Evolutionary conservation across 2,329 filamentous ascomycete species (phyloP).

Genomic region (Passalora sequoiae): DNA sequence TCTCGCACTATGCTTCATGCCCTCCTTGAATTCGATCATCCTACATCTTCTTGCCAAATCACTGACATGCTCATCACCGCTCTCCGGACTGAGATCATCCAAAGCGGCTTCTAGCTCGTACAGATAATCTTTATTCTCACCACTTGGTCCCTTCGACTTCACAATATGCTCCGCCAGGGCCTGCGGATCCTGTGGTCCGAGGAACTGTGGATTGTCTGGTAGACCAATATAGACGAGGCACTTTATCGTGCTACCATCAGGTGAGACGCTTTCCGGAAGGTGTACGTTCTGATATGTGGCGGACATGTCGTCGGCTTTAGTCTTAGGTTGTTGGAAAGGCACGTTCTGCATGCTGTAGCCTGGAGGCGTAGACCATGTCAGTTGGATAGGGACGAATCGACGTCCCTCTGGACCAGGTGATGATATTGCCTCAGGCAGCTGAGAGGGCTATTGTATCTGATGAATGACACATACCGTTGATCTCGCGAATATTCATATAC

Average conservation of each 20-base stretch:
- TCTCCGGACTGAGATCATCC: slow-evolving; percentile 65
- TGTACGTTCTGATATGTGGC: slow-evolving; percentile 42
- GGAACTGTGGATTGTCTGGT: slow-evolving; percentile 86
- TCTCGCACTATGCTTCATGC: slow-evolving; percentile 4
- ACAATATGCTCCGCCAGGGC: slow-evolving; percentile 75
- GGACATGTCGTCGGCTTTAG: slow-evolving; percentile 48
- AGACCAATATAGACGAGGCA: slow-evolving; percentile 91
- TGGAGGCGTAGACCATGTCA: too few species aligned
- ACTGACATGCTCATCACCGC: slow-evolving; percentile 75
- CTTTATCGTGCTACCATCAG: slow-evolving; percentile 36
- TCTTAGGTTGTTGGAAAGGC: slow-evolving; percentile 49
- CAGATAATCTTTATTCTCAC: slow-evolving; percentile 85
- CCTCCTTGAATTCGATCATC: slow-evolving; percentile 48
- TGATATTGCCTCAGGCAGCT: too few species aligned
- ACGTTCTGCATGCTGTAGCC: slow-evolving; percentile 88
- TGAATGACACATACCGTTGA: too few species aligned
- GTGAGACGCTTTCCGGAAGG: slow-evolving; percentile 12
- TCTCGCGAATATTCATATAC: slow-evolving; percentile 93
- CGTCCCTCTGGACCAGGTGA: too few species aligned
- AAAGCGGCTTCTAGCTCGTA: slow-evolving; percentile 73
- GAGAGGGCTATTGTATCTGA: too few species aligned
- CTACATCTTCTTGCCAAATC: slow-evolving; percentile 72
- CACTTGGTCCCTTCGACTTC: slow-evolving; percentile 72
- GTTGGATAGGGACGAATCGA: too few species aligned
- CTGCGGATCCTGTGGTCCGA: slow-evolving; percentile 75